Evolutionary conservation across 352 stramenopile species (phyloP).

Genomic region (Globisporangium solare): DNA sequence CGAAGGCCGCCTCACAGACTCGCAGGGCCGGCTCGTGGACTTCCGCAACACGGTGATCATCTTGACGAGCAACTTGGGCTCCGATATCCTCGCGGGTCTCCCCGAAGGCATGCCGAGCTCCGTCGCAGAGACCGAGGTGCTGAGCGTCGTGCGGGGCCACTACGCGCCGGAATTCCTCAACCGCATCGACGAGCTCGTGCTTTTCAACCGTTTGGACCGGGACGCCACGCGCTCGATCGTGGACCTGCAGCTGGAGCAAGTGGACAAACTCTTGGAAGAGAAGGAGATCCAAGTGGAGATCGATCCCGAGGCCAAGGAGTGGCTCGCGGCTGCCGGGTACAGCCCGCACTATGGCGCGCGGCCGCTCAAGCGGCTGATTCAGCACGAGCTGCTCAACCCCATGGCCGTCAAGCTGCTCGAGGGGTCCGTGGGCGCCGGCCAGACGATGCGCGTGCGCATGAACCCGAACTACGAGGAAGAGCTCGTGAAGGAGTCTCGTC

Average conservation of each 20-base stretch:
- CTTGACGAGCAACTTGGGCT: constrained; percentile 97
- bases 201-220: constrained; percentile 94
- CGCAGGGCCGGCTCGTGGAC: constrained; percentile 92
- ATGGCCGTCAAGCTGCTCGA: constrained; percentile 91
- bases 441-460: constrained; percentile 71
- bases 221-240: constrained; percentile 94
- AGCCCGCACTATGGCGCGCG: constrained; percentile 95
- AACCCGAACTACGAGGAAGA: constrained; percentile 53
- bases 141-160: constrained; percentile 88
- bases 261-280: constrained; percentile 89
- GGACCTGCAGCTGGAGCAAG: constrained; percentile 90
- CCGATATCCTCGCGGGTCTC: constrained; percentile 69
- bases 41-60: constrained; percentile 98
- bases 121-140: constrained; percentile 75
- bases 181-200: constrained; percentile 96
- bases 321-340: constrained; percentile 91
- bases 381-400: constrained; percentile 94
- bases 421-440: constrained; percentile 69
- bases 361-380: constrained; percentile 95
- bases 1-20: constrained; percentile 93
- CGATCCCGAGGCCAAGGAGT: constrained; percentile 88
- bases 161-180: constrained; percentile 99
- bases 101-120: constrained; percentile 50
- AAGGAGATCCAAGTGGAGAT: constrained; percentile 90
- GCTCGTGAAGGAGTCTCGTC: constrained; percentile 28